Percentiles rank a stretch among this genome's conserved stretches.
Evolutionary conservation across 1,284 basidiomycete genomes (phyloP).

Genomic region (Malassezia obtusa): DNA sequence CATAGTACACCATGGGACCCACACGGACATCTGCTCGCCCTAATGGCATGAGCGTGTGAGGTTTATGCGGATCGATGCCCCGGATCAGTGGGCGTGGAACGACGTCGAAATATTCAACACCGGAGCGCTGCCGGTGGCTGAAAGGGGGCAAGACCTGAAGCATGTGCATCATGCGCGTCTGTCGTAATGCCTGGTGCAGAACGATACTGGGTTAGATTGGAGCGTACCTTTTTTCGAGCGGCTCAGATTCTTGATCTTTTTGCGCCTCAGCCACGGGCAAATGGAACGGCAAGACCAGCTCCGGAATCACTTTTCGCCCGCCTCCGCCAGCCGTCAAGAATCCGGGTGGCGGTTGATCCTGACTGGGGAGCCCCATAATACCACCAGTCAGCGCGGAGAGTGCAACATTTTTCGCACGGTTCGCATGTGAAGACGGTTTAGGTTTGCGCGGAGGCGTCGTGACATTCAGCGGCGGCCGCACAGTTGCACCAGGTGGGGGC

Average conservation of each 20-base stretch:
- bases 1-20: slow-evolving; percentile 36
- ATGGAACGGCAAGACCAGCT: slow-evolving; percentile 30
- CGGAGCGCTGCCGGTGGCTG: slow-evolving; percentile 29
- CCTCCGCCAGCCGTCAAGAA: slow-evolving; percentile 30
- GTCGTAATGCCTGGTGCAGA: slow-evolving; percentile 39
- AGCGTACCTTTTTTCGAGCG: neutral
- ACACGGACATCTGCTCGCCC: slow-evolving; percentile 37
- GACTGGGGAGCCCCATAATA: slow-evolving; percentile 22
- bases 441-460: neutral
- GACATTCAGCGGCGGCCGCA: no score
- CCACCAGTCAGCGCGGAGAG: slow-evolving; percentile 20
- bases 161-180: slow-evolving; percentile 43
- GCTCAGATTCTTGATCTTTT: neutral
- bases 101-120: slow-evolving; percentile 28
- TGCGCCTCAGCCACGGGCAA: slow-evolving; percentile 1
- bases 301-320: slow-evolving; percentile 27
- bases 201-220: slow-evolving; percentile 20
- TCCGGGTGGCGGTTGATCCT: slow-evolving; percentile 12
- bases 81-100: slow-evolving; percentile 29
- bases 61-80: slow-evolving; percentile 30
- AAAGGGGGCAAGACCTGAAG: slow-evolving; percentile 38
- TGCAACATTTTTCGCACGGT: slow-evolving; percentile 9
- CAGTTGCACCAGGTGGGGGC: no score
- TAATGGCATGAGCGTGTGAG: slow-evolving; percentile 32
- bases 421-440: slow-evolving; percentile 7